Evolutionary conservation across 2,329 filamentous ascomycete genomes (phyloP), one percentile per base, ranked within the genome.

Genomic region (Lasiodiplodia sp.): DNA sequence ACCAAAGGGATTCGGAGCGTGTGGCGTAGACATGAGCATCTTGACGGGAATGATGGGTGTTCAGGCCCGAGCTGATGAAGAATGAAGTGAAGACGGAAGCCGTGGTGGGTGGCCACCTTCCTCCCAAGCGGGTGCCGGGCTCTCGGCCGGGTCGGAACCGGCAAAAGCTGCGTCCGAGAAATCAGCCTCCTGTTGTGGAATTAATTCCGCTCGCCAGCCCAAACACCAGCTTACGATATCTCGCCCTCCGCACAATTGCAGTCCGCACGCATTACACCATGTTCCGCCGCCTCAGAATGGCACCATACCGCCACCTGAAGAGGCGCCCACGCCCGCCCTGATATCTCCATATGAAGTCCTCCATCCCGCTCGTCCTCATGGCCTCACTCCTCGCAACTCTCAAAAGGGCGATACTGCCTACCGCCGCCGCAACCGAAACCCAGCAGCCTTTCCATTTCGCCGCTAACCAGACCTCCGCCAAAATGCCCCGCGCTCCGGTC

Each of bases 401-500:
- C 38, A 51, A 49, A 23, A 40, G 28, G 25, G 40, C 66, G 10
- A 16, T 65, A 16, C 38, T 58, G n/a, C 62, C 58, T 16, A 11
- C 37, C 25, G 37, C 51, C n/a, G 52, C 67, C 16, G 60, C 63
- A 14, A 21, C 28, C 14, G 66, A 58, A 47, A 10, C 31, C 18
- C 63, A 58, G 21, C 58, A 62, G 34, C 67, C 63, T n/a, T 65
- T 69, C 44, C 66, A 34, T 44, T 62, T 68, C 52, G 47, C 37
- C 40, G 56, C 57, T 18, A 68, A 68, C 34, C 56, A 55, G 37
- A 62, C 56, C 11, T 47, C 60, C 21, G 40, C 56, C 44, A 68
- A 49, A 28, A 73, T 73, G 72, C 66, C 72, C 10, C 74, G 77
- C 62, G 80, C 80, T 1, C 78, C 79, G 12, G 80, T 82, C 8